Evolutionary conservation across 148 eudicot genomes (phyloP).

Genomic region (Rheum nobile): DNA sequence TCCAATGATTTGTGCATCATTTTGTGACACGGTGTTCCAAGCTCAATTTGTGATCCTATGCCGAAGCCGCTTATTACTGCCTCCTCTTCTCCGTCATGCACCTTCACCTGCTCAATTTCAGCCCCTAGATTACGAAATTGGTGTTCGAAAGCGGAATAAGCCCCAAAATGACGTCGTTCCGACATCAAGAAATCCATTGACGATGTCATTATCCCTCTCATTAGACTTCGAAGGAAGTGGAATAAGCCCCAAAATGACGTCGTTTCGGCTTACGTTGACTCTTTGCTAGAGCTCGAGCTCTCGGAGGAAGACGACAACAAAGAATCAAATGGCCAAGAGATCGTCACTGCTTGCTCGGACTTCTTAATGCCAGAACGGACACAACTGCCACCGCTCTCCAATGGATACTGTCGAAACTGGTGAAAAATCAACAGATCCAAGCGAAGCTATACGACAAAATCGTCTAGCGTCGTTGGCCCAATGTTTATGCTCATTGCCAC

Average conservation of each 20-base stretch:
- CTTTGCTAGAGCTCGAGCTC: constrained; percentile 29
- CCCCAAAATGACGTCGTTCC: no score
- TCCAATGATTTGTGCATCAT: no score
- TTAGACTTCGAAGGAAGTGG: constrained; percentile 22
- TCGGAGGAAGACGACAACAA: constrained; percentile 25
- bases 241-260: neutral
- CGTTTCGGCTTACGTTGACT: constrained; percentile 42
- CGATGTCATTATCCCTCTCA: constrained; percentile 23
- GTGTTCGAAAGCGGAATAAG: constrained; percentile 33
- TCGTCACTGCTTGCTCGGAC: constrained; percentile 32
- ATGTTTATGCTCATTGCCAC: no score
- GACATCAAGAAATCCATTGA: constrained; percentile 16
- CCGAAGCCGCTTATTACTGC: constrained; percentile 9
- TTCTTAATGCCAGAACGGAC: constrained; percentile 53
- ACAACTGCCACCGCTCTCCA: constrained; percentile 47
- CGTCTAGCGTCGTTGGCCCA: constrained; percentile 9
- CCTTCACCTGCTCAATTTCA: constrained; percentile 29
- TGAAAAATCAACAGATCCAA: constrained; percentile 36
- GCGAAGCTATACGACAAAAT: constrained; percentile 39
- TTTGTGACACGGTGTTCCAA: no score
- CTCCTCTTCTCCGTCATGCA: constrained; percentile 16
- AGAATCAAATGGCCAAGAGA: constrained; percentile 16
- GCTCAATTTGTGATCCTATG: no score
- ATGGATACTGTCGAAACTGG: constrained; percentile 63
- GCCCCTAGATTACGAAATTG: constrained; percentile 30